Conservation (phyloP, 2,329 filamentous ascomycete genomes). For the Colletotrichum viniferum region DNA sequence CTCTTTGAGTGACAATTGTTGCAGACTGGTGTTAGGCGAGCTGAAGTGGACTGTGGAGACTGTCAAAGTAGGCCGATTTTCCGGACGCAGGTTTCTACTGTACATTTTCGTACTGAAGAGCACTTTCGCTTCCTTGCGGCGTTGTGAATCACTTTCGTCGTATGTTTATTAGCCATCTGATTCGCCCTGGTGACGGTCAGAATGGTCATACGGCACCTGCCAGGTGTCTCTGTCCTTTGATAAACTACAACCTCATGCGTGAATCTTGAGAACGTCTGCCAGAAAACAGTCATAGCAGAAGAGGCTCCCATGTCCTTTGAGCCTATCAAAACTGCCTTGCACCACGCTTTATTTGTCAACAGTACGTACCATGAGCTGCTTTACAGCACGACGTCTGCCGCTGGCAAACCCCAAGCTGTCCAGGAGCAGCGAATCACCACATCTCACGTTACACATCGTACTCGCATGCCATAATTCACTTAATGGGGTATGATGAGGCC, state of each 20-base stretch:
- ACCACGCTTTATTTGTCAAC: not conserved
- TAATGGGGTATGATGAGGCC: not conserved
- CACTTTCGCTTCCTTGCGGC: not conserved
- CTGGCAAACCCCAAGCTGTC: not conserved
- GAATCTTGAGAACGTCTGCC: not conserved
- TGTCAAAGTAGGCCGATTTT: rapidly evolving
- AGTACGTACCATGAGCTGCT: not conserved
- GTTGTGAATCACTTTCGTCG: not conserved
- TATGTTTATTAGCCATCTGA: not conserved
- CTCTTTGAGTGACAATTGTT: too few species aligned
- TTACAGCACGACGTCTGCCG: not conserved
- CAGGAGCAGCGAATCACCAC: not conserved
- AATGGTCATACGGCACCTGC: not conserved
- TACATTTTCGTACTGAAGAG: not conserved
- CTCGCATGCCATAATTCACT: not conserved
- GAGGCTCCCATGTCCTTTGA: rapidly evolving
- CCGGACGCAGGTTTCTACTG: not conserved
- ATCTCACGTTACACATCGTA: not conserved
- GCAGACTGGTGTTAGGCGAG: not conserved
- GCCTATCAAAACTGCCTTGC: not conserved
- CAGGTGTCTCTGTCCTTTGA: not conserved
- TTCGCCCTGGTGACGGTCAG: not conserved
- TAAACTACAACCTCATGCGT: not conserved
- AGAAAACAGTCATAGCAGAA: not conserved
- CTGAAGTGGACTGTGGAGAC: not conserved